A percentile compares a stretch with the other conserved stretches of the same genome.
Evolutionary conservation across 345 rosid species (phyloP).

Genomic region (Mallotus nudiflorus): DNA sequence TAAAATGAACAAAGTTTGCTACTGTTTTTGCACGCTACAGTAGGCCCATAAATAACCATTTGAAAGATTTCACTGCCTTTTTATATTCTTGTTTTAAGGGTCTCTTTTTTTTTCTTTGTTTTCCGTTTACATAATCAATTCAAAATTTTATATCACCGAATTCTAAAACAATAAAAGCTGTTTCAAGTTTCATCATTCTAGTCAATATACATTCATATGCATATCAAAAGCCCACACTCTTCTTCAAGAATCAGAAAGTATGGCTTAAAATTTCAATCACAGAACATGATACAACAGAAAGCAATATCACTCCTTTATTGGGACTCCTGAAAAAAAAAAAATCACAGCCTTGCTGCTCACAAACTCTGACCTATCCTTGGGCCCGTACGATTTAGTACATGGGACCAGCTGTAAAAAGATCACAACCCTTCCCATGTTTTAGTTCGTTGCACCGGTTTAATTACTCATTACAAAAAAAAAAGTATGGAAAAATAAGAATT

Average conservation of each 20-base stretch:
- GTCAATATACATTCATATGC: slow-evolving; percentile 21
- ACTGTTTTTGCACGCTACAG: not conserved
- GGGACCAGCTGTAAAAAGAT: slow-evolving; percentile 9
- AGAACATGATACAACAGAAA: slow-evolving; percentile 18
- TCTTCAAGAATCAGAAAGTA: slow-evolving; percentile 23
- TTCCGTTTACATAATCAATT: slow-evolving; percentile 3
- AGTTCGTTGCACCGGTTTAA: too few relatives aligned
- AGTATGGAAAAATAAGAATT: too few relatives aligned
- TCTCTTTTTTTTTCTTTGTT: not conserved
- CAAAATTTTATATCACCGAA: not conserved
- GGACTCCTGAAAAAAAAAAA: slow-evolving; percentile 20
- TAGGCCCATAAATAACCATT: not conserved
- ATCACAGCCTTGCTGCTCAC: not conserved
- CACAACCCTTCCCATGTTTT: slow-evolving; percentile 10
- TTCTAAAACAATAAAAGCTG: slow-evolving; percentile 5
- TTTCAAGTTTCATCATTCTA: slow-evolving; percentile 30
- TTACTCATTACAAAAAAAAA: too few relatives aligned
- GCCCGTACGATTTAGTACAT: not conserved
- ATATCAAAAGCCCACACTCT: slow-evolving; percentile 13
- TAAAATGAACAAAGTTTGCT: not conserved
- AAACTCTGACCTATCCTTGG: not conserved
- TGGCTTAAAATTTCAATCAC: slow-evolving; percentile 14
- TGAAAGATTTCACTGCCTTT: too few relatives aligned
- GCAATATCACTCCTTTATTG: slow-evolving; percentile 11
- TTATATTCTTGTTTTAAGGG: not conserved